Evolutionary conservation across 306 rosid genomes (phyloP), one percentile per base, ranked within the genome.

Genomic region (Glycine latifolia): DNA sequence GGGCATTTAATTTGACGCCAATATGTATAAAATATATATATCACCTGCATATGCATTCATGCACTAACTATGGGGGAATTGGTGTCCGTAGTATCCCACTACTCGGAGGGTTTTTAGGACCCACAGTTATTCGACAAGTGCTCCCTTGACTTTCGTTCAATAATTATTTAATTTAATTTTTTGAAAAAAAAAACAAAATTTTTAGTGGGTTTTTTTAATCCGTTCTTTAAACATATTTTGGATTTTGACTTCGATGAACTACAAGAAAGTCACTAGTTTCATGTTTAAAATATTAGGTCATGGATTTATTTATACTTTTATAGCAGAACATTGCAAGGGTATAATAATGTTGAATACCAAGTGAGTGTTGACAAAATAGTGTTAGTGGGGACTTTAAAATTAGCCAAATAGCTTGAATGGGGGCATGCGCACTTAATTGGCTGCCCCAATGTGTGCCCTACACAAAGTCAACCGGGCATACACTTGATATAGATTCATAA

Each of bases 61-160:
- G 79, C 79, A 71, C 61, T 8, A 43, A 77, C 33, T 15, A 16
- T 16, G 33, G 43, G 80, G 49, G 31, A 43, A 67, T 62, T 59
- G 41, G 46, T 50, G n/a, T 75, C 79, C 82, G 54, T 70, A 75
- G 14, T 49, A 80, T 80, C 49, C 87, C 87, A 79, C 87, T 68
- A 31, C 20, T 41, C 15, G 59, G 48, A 78, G 54, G 2, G 10
- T 0, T 33, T 14, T 46, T 13, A 75, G 81, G 81, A 54, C 47
- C 80, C 72, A 81, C 56, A 6, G 3, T 20, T 76, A 69, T 46
- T 69, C 48, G 59, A 43, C 7, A 59, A 79, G 81, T 79, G 81
- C 61, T 68, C 3, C 59, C 20, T 79, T 48, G 70, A 49, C 85
- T 35, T 37, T 58, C 2, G 2, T 47, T 67, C 11, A 10, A 7